Conservation (phyloP, 108 stramenopile species). For the Cyclostephanos tholiformis region DNA sequence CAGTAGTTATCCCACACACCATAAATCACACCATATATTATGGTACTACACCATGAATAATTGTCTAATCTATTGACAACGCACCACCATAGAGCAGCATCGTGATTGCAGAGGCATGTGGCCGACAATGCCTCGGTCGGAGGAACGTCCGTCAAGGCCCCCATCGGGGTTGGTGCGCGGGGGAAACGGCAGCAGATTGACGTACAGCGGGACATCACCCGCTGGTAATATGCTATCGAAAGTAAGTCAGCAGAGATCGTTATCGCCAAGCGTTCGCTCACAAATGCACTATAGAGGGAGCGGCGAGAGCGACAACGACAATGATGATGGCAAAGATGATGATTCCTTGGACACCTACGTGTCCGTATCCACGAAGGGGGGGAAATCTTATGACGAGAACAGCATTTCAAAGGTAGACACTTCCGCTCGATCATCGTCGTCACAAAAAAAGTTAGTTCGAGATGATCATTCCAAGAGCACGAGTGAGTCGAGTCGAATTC, state of each 20-base stretch:
- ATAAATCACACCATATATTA: no score
- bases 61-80: no score
- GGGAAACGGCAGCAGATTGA: not conserved
- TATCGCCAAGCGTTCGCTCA: conserved; percentile 13
- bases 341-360: conserved; percentile 37
- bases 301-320: conserved; percentile 5
- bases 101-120: not conserved
- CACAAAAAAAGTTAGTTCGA: not conserved
- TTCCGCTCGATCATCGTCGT: not conserved
- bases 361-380: conserved; percentile 13
- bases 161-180: not conserved
- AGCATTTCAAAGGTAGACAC: no score
- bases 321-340: conserved; percentile 17
- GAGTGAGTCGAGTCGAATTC: conserved; percentile 5
- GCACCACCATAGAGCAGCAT: no score
- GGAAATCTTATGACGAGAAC: not conserved
- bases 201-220: not conserved
- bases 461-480: conserved; percentile 3
- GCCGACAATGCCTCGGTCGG: not conserved
- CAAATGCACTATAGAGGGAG: not conserved
- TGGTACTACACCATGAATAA: no score
- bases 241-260: not conserved
- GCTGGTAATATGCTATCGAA: not conserved
- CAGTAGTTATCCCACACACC: no score
- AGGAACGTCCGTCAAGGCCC: not conserved